Percentiles rank a stretch among this genome's conserved stretches.
Conservation (phyloP, 768 basidiomycete genomes). For the Sarcodon sp. region DNA sequence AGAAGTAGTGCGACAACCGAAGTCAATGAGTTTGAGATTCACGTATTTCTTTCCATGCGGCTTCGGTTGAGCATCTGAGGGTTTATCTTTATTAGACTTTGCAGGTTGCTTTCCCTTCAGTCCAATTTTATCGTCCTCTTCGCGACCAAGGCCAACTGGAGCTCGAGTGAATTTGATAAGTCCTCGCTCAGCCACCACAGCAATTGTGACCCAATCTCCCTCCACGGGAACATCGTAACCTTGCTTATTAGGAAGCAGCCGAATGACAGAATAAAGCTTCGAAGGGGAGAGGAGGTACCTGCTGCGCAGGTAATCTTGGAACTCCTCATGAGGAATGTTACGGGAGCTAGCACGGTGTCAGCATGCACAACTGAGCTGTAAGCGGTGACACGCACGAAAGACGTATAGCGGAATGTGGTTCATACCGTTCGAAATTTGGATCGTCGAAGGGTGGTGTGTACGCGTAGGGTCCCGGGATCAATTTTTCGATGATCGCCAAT, state of each 20-base stretch:
- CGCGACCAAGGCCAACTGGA: slow-evolving; percentile 37
- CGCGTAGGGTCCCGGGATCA: slow-evolving; percentile 68
- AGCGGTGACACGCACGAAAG: slow-evolving; percentile 44
- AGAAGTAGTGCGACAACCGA: slow-evolving; percentile 48
- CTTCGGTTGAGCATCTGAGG: slow-evolving; percentile 22
- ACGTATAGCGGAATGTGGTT: slow-evolving; percentile 86
- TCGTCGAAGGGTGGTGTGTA: slow-evolving; percentile 63
- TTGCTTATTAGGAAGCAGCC: slow-evolving; percentile 64
- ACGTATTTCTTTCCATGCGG: slow-evolving; percentile 68
- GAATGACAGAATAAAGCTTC: slow-evolving; percentile 74
- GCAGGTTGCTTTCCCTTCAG: slow-evolving; percentile 1
- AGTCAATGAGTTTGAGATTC: slow-evolving; percentile 75
- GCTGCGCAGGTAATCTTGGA: slow-evolving; percentile 70
- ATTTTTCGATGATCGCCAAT: slow-evolving; percentile 62
- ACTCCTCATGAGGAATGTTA: slow-evolving; percentile 53
- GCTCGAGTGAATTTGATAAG: slow-evolving; percentile 62
- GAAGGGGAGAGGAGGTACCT: slow-evolving; percentile 88
- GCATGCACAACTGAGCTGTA: slow-evolving; percentile 1
- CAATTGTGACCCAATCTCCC: slow-evolving; percentile 93
- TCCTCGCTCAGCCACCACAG: slow-evolving; percentile 87
- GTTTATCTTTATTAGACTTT: slow-evolving; percentile 20
- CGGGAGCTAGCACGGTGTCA: slow-evolving; percentile 42
- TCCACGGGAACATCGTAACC: slow-evolving; percentile 86
- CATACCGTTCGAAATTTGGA: slow-evolving; percentile 62
- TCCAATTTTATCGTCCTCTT: slow-evolving; percentile 18